phyloP scores from a whole-genome alignment of 2,329 filamentous ascomycete genomes.

The Penicillium aurantiogriseum region DNA sequence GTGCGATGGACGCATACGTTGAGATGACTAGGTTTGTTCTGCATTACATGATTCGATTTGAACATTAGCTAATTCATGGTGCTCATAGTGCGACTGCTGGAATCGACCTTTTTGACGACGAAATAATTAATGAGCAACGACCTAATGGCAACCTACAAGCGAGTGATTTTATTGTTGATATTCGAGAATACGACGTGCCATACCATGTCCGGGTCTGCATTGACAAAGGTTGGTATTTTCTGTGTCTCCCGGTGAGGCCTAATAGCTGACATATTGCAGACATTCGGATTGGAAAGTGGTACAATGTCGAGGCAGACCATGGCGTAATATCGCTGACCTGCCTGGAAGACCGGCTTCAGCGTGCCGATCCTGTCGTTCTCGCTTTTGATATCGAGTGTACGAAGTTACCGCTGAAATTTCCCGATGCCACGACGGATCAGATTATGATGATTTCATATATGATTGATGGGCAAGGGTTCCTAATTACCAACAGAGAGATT shows the following conservation, averaged over 20 bases:
- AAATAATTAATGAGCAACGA: conserved; percentile 78
- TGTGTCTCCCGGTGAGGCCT: background rate
- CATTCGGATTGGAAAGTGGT: conserved; percentile 96
- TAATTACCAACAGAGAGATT: conserved; percentile 97
- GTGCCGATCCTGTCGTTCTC: conserved; percentile 95
- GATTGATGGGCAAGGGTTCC: conserved; percentile 97
- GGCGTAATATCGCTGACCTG: conserved; percentile 79
- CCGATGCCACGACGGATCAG: conserved; percentile 89
- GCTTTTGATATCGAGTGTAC: conserved; percentile 99
- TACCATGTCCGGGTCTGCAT: conserved; percentile 99
- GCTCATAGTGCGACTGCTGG: conserved; percentile 66
- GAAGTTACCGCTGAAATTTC: conserved; percentile 93
- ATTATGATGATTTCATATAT: conserved; percentile 99
- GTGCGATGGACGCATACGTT: conserved; percentile 96
- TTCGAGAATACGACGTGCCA: conserved; percentile 97
- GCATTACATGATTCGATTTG: background rate
- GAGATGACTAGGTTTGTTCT: conserved; percentile 75
- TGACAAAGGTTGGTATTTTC: conserved; percentile 65
- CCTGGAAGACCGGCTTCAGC: conserved; percentile 81
- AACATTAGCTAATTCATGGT: conserved; percentile 24
- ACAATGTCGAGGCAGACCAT: conserved; percentile 90
- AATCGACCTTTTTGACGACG: conserved; percentile 93
- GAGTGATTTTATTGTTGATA: conserved; percentile 96
- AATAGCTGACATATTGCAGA: conserved; percentile 54
- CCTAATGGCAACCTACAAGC: conserved; percentile 78